These are phyloP conservation scores for Neurospora cerealis DNA, from an alignment of 495 filamentous ascomycete genomes.

Conservation along the genomic window DNA sequence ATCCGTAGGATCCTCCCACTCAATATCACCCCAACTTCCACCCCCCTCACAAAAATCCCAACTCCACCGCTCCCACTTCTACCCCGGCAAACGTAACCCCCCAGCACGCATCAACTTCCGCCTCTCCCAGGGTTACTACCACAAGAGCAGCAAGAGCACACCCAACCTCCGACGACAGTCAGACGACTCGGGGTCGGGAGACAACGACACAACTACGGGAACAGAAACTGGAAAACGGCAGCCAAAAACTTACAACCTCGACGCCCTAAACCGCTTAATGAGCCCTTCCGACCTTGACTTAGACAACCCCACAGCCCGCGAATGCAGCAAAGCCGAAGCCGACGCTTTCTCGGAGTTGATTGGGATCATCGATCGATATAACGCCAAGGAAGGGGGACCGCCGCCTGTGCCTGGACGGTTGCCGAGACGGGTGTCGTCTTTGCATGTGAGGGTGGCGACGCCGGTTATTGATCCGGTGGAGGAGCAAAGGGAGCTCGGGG, in stretches of 20 bases:
- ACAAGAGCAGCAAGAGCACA: background rate
- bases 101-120: background rate
- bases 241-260: background rate
- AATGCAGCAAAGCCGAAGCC: background rate
- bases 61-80: background rate
- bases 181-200: background rate
- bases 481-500: background rate
- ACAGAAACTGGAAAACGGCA: too few relatives aligned
- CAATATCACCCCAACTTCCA: background rate
- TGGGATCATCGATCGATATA: background rate
- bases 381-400: background rate
- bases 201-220: background rate
- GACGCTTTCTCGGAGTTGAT: background rate
- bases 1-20: background rate
- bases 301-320: background rate
- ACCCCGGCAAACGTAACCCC: background rate
- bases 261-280: background rate
- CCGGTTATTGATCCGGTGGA: background rate
- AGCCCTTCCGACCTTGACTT: background rate
- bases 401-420: background rate
- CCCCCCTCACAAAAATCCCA: background rate
- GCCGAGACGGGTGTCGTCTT: background rate
- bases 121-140: background rate
- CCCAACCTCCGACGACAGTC: background rate
- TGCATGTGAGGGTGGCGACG: background rate